A percentile compares a stretch with the other conserved stretches of the same genome.
Evolutionary conservation across 345 rosid species (phyloP).

Genomic region (Citrus maxima): DNA sequence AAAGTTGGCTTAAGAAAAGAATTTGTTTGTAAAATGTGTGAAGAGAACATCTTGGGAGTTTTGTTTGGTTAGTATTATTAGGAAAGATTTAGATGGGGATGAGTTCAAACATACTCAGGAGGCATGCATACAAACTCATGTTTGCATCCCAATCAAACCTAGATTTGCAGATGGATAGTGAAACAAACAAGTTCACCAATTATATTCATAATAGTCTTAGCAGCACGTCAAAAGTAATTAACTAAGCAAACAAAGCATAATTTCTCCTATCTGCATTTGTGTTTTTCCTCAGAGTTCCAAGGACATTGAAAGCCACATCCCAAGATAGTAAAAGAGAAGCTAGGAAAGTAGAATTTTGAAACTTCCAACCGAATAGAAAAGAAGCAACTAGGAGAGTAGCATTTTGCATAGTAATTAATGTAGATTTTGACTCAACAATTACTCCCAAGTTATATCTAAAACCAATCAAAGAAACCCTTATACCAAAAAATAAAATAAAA

Average conservation of each 20-base stretch:
- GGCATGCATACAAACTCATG: no score
- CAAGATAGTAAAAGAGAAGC: constrained; percentile 26
- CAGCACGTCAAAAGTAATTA: constrained; percentile 5
- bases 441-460: constrained; percentile 6
- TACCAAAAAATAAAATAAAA: neutral
- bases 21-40: no score
- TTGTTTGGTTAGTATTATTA: no score
- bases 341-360: constrained; percentile 1
- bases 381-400: neutral
- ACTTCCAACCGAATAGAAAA: constrained; percentile 5
- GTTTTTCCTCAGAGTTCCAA: neutral
- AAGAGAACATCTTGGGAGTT: no score
- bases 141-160: neutral
- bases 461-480: constrained; percentile 7
- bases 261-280: neutral
- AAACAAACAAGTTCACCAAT: neutral
- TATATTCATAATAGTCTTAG: neutral
- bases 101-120: no score
- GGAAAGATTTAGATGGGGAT: no score
- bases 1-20: fast-evolving
- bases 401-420: constrained; percentile 9
- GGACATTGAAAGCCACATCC: constrained; percentile 12
- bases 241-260: neutral
- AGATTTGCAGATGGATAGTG: neutral
- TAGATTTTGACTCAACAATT: constrained; percentile 9